Evolutionary conservation across 1,284 basidiomycete species (phyloP), one percentile per base, ranked within the genome.

Genomic region (Xanthoconium separans): DNA sequence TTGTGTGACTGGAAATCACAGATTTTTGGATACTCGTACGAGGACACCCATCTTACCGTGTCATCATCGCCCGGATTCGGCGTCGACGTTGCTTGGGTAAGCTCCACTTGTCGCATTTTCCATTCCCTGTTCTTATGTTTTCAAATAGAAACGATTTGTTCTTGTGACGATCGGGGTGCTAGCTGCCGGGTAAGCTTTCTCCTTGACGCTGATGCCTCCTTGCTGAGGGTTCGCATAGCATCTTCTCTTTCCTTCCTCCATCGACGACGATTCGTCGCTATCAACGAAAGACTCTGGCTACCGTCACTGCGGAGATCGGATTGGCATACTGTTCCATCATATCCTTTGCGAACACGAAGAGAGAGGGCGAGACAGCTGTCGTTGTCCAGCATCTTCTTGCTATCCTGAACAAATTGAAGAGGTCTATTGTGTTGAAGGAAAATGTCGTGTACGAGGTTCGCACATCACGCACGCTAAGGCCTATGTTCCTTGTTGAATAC

Each of bases 11-110:
- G 20, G 13, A 41, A 20, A 36, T 30, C 2, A 47, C 52, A 87
- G 85, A 77, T 91, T 0, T 65, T 91, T 43, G 90, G 89, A 2
- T 91, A 85, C 66, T 89, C 85, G 15, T 89, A 86, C 70, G 79
- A 85, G 65, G 81, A 87, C 65, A 71, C 74, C 0, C 77, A 82
- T 61, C 68, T 80, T 30, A 41, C 58, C 2, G 24, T 72, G 1
- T 68, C 79, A 9, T 74, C 77, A 1, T 78, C 77, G 27, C 78
- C 79, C 12, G 85, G 84, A 39, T 78, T 73, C 49, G 88, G 87
- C 2, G 79, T 79, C 57, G 66, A 72, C 16, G 79, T 90, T 30
- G 82, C 85, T 36, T 90, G 87, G 86, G 85, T 84, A 61, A 53
- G 75, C 65, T 13, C 10, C 6, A 2, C 33, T 44, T 3, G 40